Conservation (phyloP, 768 basidiomycete genomes). For the Termitomyces titanicus region DNA sequence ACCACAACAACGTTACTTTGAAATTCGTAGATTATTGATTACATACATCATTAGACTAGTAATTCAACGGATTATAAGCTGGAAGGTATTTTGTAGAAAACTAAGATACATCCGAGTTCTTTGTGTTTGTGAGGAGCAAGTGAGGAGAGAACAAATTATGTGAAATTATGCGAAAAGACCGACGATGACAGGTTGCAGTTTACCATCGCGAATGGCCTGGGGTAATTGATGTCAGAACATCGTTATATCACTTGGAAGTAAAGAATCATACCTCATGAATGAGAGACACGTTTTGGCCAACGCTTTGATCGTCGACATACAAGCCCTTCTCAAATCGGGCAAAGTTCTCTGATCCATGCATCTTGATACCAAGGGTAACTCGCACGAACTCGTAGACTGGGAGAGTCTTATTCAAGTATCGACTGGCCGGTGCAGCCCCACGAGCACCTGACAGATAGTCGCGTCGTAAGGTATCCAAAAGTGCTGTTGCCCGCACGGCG, state of each 20-base stretch:
- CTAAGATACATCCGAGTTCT: too few relatives aligned
- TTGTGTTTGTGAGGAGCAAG: neutral
- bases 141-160: too few relatives aligned
- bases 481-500: conserved; percentile 40
- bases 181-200: conserved; percentile 42
- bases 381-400: conserved; percentile 78
- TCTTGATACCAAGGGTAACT: conserved; percentile 64
- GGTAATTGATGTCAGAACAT: neutral
- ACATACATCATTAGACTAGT: too few relatives aligned
- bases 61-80: too few relatives aligned
- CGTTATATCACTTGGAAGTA: neutral
- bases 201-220: conserved; percentile 51
- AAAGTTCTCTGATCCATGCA: conserved; percentile 79
- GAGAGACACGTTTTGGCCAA: conserved; percentile 67
- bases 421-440: conserved; percentile 65
- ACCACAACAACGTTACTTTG: too few relatives aligned
- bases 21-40: too few relatives aligned
- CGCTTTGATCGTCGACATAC: conserved; percentile 61
- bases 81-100: too few relatives aligned
- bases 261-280: conserved; percentile 66
- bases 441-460: conserved; percentile 57
- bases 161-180: conserved; percentile 26
- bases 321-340: conserved; percentile 57
- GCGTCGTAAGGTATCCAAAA: conserved; percentile 46
- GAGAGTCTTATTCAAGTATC: conserved; percentile 63